Base-by-base conservation (phyloP, 179 eudicot genomes). In the Actinidia polygama region DNA sequence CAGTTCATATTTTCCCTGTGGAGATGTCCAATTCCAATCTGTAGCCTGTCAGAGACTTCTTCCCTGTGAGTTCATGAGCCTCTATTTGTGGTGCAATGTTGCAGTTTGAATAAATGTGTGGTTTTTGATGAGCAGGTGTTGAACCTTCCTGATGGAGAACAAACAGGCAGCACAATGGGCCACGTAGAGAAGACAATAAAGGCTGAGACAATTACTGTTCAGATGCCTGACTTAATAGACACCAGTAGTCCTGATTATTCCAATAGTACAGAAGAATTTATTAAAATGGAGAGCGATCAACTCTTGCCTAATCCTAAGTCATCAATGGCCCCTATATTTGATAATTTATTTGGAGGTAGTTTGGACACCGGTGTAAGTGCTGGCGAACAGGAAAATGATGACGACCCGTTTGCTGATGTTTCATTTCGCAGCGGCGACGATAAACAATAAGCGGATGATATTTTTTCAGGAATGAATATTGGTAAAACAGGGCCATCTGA, bases 361-460 rank as follows among this genome's bases (percentile, higher is more conserved):
- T 70, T 72, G 54, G 82, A 85, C 76, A 79, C 71, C 70, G 90
- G 73, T 81, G 79, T 80, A 30, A 77, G 84, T 77, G 78, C 87
- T 40, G 83, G 85, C 70, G 91, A 86, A 84, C 92, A 84, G 15
- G 90, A 80, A 81, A 57, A 82, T 30, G 89, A 91, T 49, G 93
- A 94, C 84, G 99, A 95, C 68, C 98, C 98, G 18, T 95, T 95
- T 88, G 93, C 98, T 54, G 99, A 94, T 87, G 98, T 95, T 54
- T 92, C 98, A 47, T 95, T 95, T 75, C 94, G 89, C 82, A 81
- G 84, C 74, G 85, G 80, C 62, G 90, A 87, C 18, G 81, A 88
- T n/a, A 91, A 86, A 80, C 92, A 87, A 66, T 87, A 82, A 74
- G 87, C 72, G 23, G 72, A 75, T 9, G 97, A 95, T 86, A 87